Conservation (phyloP, 2,329 filamentous ascomycete species). For the Chaetomium olivaceum region DNA sequence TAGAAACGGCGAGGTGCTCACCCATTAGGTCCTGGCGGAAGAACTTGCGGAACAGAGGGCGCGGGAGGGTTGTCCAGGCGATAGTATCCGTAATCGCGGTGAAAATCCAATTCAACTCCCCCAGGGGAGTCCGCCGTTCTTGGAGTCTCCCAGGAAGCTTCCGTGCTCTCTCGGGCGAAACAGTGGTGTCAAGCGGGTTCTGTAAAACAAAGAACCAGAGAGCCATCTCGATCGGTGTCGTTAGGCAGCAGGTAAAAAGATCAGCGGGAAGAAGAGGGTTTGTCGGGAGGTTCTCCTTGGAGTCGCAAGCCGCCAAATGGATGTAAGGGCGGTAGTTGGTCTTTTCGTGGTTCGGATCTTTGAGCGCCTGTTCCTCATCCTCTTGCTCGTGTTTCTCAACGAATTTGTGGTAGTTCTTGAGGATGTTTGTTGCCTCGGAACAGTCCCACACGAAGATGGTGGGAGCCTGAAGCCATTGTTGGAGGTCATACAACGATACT, state of each 20-base stretch:
- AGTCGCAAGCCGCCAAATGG: conserved; percentile 86
- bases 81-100: conserved; percentile 99
- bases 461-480: conserved; percentile 92
- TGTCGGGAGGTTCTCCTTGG: conserved; percentile 90
- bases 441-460: conserved; percentile 98
- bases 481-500: conserved; percentile 90
- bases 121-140: conserved; percentile 88
- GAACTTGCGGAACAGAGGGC: conserved; percentile 90
- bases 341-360: conserved; percentile 82
- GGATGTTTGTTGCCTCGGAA: conserved; percentile 92
- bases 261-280: conserved; percentile 92
- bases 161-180: conserved; percentile 80
- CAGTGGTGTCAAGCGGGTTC: conserved; percentile 69
- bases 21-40: conserved; percentile 94
- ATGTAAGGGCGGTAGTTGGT: conserved; percentile 71
- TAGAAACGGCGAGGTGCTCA: conserved; percentile 7
- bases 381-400: conserved; percentile 93
- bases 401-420: conserved; percentile 91
- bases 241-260: conserved; percentile 92
- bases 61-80: conserved; percentile 92
- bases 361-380: conserved; percentile 71
- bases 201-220: conserved; percentile 95
- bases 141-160: conserved; percentile 89
- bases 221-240: conserved; percentile 96
- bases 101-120: conserved; percentile 99